phyloP scores from a whole-genome alignment of 2,329 filamentous ascomycete species.

The Microascus cirrosus region DNA sequence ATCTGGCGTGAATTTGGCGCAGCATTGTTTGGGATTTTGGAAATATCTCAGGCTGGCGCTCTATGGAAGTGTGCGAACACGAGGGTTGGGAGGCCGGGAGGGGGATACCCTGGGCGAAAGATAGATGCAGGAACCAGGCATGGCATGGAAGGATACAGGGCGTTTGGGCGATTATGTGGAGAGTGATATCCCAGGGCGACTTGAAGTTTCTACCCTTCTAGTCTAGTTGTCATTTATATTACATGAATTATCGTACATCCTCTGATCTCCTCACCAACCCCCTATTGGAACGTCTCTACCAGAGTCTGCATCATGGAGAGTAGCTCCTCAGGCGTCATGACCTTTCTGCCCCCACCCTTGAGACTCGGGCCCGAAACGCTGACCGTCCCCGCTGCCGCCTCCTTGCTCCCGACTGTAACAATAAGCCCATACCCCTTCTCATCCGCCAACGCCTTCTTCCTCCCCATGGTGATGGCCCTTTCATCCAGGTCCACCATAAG shows the following conservation, averaged over 20 bases:
- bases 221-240: neutral
- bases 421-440: conserved; percentile 62
- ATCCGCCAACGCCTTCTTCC: conserved; percentile 65
- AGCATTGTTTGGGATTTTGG: neutral
- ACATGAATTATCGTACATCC: conserved; percentile 5
- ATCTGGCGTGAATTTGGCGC: neutral
- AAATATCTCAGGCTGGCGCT: neutral
- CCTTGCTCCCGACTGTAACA: conserved; percentile 58
- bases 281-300: conserved; percentile 35
- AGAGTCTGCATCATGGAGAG: conserved; percentile 31
- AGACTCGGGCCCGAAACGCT: conserved; percentile 26
- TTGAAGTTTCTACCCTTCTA: neutral
- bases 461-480: conserved; percentile 47
- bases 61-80: neutral
- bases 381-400: conserved; percentile 48
- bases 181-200: neutral
- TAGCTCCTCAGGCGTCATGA: conserved; percentile 32
- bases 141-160: neutral
- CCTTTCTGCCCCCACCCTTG: conserved; percentile 15
- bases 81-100: neutral
- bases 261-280: neutral
- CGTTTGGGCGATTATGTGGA: neutral
- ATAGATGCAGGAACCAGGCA: neutral
- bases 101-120: neutral
- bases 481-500: conserved; percentile 62